Evolutionary conservation across 2,329 filamentous ascomycete genomes (phyloP).

Genomic region (Beauveria bassiana): DNA sequence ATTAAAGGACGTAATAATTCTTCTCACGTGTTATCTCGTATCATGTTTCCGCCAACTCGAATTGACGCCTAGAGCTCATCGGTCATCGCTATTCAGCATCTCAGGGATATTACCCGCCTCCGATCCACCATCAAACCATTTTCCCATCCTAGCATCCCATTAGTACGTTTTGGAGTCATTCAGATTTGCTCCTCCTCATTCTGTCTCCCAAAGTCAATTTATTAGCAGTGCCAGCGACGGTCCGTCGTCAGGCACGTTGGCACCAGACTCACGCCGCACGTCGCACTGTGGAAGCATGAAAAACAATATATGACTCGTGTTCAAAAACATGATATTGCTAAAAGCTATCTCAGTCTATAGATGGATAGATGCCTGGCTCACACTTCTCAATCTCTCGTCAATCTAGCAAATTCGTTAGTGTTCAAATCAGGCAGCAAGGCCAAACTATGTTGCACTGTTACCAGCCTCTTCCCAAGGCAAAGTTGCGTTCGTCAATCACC

Average conservation of each 20-base stretch:
- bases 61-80: too few species aligned
- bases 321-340: conserved; percentile 11
- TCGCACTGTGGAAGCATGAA: not conserved
- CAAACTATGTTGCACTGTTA: not conserved
- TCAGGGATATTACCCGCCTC: too few species aligned
- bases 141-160: not conserved
- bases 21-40: too few species aligned
- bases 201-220: not conserved
- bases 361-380: conserved; percentile 8
- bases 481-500: conserved; percentile 31
- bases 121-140: too few species aligned
- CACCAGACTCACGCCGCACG: not conserved
- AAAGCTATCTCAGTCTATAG: conserved; percentile 12
- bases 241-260: not conserved
- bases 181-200: not conserved
- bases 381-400: conserved; percentile 5
- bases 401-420: conserved; percentile 11
- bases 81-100: too few species aligned
- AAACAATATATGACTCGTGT: not conserved
- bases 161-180: not conserved
- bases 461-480: conserved; percentile 16
- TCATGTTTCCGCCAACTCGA: too few species aligned
- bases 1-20: too few species aligned
- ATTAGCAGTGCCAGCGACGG: not conserved
- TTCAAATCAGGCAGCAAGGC: not conserved